Conservation (phyloP, 2,329 filamentous ascomycete species). For the Fusarium acutatum region DNA sequence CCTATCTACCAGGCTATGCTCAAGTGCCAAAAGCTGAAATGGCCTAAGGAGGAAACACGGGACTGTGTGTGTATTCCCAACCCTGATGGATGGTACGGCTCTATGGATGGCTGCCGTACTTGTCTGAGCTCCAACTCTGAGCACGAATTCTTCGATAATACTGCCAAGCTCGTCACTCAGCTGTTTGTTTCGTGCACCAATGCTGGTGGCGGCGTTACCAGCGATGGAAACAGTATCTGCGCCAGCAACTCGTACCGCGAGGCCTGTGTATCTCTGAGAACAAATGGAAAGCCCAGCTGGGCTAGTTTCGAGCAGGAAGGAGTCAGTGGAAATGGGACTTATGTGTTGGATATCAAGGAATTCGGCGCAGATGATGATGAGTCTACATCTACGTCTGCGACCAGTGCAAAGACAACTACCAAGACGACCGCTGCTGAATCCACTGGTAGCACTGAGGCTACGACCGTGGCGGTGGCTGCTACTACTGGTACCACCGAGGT, state of each 20-base stretch:
- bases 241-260: constrained; percentile 26
- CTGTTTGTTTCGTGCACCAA: constrained; percentile 35
- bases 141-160: constrained; percentile 30
- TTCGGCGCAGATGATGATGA: constrained; percentile 2
- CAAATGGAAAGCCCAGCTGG: constrained; percentile 17
- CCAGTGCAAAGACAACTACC: not conserved
- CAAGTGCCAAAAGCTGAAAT: constrained; percentile 29
- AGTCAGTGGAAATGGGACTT: constrained; percentile 4
- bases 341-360: constrained; percentile 22
- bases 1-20: constrained; percentile 34
- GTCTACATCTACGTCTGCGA: constrained; percentile 4
- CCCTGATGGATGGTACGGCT: constrained; percentile 32
- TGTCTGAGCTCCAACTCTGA: constrained; percentile 19
- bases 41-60: constrained; percentile 2
- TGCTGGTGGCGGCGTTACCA: constrained; percentile 22
- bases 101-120: constrained; percentile 33
- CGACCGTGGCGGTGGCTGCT: not conserved
- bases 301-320: constrained; percentile 15
- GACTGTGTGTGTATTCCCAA: constrained; percentile 31
- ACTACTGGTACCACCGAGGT: not conserved
- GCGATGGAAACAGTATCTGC: constrained; percentile 25
- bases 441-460: not conserved
- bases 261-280: constrained; percentile 22
- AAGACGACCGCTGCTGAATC: not conserved
- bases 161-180: constrained; percentile 27